Conservation (phyloP, 139 green algal species). For the Dunaliella primolecta region DNA sequence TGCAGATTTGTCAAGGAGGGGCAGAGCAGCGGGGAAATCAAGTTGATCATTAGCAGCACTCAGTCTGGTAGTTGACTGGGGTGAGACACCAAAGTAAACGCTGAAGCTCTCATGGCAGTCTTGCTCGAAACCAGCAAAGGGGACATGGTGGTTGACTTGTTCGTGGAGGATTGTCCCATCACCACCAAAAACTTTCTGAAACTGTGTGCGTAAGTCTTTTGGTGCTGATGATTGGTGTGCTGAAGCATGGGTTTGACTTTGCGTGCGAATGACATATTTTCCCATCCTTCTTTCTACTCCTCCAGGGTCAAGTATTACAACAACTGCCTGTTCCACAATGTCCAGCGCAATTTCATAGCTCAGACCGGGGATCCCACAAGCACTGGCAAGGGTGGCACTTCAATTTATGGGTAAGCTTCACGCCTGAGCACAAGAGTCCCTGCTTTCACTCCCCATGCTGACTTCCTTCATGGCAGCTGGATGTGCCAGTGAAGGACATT, state of each 20-base stretch:
- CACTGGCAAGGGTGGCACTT: conserved; percentile 87
- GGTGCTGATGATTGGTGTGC: too few relatives aligned
- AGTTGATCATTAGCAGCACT: too few relatives aligned
- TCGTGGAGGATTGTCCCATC: conserved; percentile 75
- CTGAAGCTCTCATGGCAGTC: too few relatives aligned
- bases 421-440: too few relatives aligned
- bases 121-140: conserved; percentile 93
- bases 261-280: neutral
- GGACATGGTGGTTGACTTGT: conserved; percentile 93
- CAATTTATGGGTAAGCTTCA: conserved; percentile 76
- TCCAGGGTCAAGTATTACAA: too few relatives aligned
- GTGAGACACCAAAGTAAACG: too few relatives aligned
- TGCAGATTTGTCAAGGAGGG: too few relatives aligned
- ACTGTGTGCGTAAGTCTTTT: conserved; percentile 86
- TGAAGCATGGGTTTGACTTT: neutral
- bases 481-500: too few relatives aligned
- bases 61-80: too few relatives aligned
- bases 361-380: conserved; percentile 86
- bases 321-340: conserved; percentile 87
- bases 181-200: conserved; percentile 92
- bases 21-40: too few relatives aligned
- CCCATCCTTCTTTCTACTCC: neutral
- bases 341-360: conserved; percentile 82
- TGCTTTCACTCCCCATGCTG: too few relatives aligned
- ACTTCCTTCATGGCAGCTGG: too few relatives aligned